These are phyloP conservation scores for Candida fluviatilis DNA, from an alignment of 805 yeast genomes.

Conservation along the genomic window DNA sequence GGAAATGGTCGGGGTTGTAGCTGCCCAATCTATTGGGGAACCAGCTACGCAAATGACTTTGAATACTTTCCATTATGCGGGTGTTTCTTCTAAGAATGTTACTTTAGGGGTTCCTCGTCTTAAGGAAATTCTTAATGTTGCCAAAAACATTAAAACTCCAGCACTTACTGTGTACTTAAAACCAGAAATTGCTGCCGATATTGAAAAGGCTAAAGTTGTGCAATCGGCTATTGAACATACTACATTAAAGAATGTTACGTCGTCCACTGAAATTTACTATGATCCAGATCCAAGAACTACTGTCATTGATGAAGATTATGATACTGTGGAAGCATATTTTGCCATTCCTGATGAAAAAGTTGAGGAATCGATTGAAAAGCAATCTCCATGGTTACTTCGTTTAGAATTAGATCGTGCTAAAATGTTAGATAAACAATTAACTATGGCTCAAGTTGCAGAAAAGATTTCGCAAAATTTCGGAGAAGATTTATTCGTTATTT, in stretches of 20 bases:
- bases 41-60: slow-evolving; percentile 98
- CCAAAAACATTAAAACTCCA: slow-evolving; percentile 99
- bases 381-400: slow-evolving; percentile 97
- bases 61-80: slow-evolving; percentile 97
- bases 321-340: slow-evolving; percentile 94
- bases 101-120: slow-evolving; percentile 97
- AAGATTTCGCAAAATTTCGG: slow-evolving; percentile 90
- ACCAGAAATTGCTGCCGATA: slow-evolving; percentile 76
- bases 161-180: slow-evolving; percentile 91
- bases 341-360: slow-evolving; percentile 98
- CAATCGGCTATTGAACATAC: slow-evolving; percentile 98
- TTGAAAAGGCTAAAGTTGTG: slow-evolving; percentile 89
- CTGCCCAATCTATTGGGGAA: slow-evolving; percentile 97
- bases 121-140: slow-evolving; percentile 96
- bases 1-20: slow-evolving; percentile 97
- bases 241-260: slow-evolving; percentile 87
- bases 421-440: slow-evolving; percentile 95
- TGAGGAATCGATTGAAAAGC: slow-evolving; percentile 88
- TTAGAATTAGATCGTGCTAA: slow-evolving; percentile 96
- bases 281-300: slow-evolving; percentile 98
- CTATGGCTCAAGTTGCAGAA: slow-evolving; percentile 98
- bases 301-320: slow-evolving; percentile 94
- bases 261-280: slow-evolving; percentile 95
- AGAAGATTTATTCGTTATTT: slow-evolving; percentile 92
- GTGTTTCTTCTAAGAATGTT: slow-evolving; percentile 94